Evolutionary conservation across 331 rosid genomes (phyloP).

Genomic region (Acacia concinna): DNA sequence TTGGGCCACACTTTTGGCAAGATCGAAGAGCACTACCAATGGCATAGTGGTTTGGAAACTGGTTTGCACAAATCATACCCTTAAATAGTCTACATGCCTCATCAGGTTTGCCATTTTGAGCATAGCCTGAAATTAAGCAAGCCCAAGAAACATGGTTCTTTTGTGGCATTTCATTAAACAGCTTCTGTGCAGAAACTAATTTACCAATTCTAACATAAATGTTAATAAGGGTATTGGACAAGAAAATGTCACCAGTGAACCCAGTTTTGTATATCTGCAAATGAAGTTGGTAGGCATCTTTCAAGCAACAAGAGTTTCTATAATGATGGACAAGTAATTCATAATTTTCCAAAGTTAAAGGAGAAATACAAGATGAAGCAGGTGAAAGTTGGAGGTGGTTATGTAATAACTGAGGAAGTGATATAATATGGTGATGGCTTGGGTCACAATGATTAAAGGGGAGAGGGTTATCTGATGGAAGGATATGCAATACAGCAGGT

Average conservation of each 20-base stretch:
- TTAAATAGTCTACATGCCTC: slow-evolving; percentile 68
- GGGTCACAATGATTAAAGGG: slow-evolving; percentile 32
- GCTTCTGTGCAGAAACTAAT: slow-evolving; percentile 51
- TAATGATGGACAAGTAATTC: slow-evolving; percentile 40
- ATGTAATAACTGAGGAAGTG: slow-evolving; percentile 34
- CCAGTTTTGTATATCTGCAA: slow-evolving; percentile 63
- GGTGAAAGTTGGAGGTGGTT: slow-evolving; percentile 17
- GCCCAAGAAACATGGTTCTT: slow-evolving; percentile 82
- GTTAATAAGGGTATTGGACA: slow-evolving; percentile 71
- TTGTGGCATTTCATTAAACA: slow-evolving; percentile 76
- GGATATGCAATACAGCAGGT: slow-evolving; percentile 27
- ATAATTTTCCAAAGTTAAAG: slow-evolving; percentile 33
- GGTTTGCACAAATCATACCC: slow-evolving; percentile 47
- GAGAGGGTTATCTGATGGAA: slow-evolving; percentile 19
- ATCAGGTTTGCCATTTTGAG: slow-evolving; percentile 53
- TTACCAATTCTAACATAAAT: slow-evolving; percentile 51
- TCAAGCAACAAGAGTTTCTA: slow-evolving; percentile 42
- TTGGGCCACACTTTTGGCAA: slow-evolving; percentile 61
- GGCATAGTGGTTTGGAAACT: slow-evolving; percentile 64
- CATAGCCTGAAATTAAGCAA: slow-evolving; percentile 72
- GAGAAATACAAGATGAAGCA: slow-evolving; percentile 14
- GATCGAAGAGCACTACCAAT: slow-evolving; percentile 79
- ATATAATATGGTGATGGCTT: background rate
- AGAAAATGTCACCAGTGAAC: slow-evolving; percentile 55
- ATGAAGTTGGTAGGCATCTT: slow-evolving; percentile 68